Evolutionary conservation across 208 protist genomes (phyloP).

Genomic region (Zelonia costaricensis): DNA sequence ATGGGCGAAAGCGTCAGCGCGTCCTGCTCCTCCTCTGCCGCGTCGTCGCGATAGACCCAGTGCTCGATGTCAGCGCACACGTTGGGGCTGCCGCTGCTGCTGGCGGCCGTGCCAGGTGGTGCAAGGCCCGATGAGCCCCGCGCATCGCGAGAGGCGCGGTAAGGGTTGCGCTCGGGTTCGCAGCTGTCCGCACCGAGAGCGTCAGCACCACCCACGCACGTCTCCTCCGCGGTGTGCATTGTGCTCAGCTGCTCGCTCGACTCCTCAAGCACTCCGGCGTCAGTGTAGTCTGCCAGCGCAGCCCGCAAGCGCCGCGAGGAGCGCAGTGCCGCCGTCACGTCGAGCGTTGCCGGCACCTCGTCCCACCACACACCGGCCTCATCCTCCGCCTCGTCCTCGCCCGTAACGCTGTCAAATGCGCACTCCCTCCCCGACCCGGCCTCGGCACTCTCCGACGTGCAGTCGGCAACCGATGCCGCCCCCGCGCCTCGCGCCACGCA

Average conservation of each 20-base stretch:
- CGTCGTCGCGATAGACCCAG: neutral
- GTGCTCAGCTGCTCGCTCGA: neutral
- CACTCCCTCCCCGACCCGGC: too few species aligned
- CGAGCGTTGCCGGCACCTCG: slow-evolving; percentile 7
- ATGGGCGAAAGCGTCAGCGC: neutral
- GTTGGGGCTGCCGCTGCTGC: too few species aligned
- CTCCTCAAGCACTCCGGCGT: neutral
- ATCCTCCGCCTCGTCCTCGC: neutral
- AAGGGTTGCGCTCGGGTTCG: too few species aligned
- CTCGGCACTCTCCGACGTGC: too few species aligned
- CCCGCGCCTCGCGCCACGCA: neutral
- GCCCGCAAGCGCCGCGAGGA: slow-evolving; percentile 15
- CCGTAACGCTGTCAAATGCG: neutral
- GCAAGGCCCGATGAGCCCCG: too few species aligned
- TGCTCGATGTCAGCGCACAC: too few species aligned
- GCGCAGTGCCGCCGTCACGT: slow-evolving; percentile 8
- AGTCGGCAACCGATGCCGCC: too few species aligned
- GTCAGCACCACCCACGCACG: too few species aligned
- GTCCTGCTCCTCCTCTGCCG: neutral
- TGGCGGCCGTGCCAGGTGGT: too few species aligned
- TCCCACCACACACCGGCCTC: neutral
- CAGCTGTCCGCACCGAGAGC: too few species aligned
- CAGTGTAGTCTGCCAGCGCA: neutral
- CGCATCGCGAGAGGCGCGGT: too few species aligned
- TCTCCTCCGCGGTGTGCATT: neutral